These are phyloP conservation scores for Cicer yamashitae DNA, from an alignment of 306 rosid species.

Conservation along the genomic window DNA sequence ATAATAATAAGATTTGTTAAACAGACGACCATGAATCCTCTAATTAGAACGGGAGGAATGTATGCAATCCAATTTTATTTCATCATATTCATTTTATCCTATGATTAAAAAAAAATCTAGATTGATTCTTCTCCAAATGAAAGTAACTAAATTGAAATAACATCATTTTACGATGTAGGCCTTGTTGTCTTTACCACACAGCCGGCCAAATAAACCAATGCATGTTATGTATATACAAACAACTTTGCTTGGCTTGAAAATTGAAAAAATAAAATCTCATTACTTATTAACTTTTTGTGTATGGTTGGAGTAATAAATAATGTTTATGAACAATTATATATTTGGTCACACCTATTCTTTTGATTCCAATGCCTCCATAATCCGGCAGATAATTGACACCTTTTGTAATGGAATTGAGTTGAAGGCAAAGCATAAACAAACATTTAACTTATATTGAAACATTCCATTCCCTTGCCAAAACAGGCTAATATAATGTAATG, in stretches of 20 bases:
- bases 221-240: background rate
- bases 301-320: background rate
- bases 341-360: background rate
- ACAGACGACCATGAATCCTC: too few species aligned
- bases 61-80: too few species aligned
- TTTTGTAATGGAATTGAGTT: background rate
- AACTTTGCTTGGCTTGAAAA: background rate
- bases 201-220: background rate
- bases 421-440: background rate
- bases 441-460: background rate
- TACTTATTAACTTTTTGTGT: background rate
- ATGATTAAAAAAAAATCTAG: background rate
- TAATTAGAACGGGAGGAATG: too few species aligned
- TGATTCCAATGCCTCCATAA: conserved; percentile 5
- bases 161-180: background rate
- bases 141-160: background rate
- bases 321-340: background rate
- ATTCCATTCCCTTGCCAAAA: background rate
- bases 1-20: too few species aligned
- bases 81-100: background rate
- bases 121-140: conserved; percentile 2
- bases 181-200: background rate
- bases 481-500: background rate
- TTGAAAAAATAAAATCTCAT: background rate
- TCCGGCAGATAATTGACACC: background rate